Base-by-base conservation (phyloP, 176 grass and related monocot species). In the Avena sativa region DNA sequence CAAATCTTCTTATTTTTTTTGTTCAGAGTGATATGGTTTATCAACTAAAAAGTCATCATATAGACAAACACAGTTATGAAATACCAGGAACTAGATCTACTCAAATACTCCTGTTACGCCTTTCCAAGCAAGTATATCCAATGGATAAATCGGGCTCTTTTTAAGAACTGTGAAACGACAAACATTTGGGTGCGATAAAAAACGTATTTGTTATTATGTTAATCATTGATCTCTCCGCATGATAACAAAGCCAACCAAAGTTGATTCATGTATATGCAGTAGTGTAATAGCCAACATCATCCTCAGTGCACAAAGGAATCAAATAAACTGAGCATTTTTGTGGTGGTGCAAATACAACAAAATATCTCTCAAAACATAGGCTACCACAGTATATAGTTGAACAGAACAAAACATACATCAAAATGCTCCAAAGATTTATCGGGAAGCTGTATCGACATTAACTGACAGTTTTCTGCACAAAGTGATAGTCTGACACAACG, bases 391-490 rank as follows among this genome's bases (percentile, higher is more conserved):
- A 70, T 79, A 58, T 30, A 32, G 40, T 66, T 46, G 23, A 20
- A 75, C 8, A 66, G 47, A 66, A 38, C 48, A 82, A 53, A 88
- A 53, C 5, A 79, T 40, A 28, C 4, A 79, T 84, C 19, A 62
- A 71, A 79, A 73, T 73, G 21, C 32, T 72, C 50, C 25, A 72
- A 40, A 71, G 20, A 36, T 79, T 61, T 16, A 40, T 17, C 52
- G 26, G 0, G 26, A 61, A 71, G 20, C 2, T 71, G 74, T 50
- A 83, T 83, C 68, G 17, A 25, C 2, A 46, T 83, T 51, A 46
- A 72, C 55, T 79, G 32, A 11, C 1, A 86, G 0, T 44, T 57
- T 86, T 73, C 6, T 56, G 46, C 12, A 34, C 30, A 21, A 55
- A 71, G n/a, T 23, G 43, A 34, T 16, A 70, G 61, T 21, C n/a